Percentiles rank a stretch among this genome's conserved stretches.
Conservation (phyloP, 495 filamentous ascomycete genomes). For the Schizothecium vesticola region DNA sequence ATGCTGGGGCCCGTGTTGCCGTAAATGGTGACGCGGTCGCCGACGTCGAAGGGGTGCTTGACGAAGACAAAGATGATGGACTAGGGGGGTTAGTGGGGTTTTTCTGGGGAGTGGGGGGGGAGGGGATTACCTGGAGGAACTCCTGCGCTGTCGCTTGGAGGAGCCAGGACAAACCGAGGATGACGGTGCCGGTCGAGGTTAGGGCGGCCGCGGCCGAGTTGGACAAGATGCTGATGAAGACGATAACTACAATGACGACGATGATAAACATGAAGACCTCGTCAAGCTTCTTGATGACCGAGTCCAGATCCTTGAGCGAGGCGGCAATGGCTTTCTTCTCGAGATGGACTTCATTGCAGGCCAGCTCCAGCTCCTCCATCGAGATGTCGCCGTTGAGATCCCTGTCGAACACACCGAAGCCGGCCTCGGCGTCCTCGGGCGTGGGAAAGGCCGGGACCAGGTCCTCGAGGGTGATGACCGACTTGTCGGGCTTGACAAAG, state of each 20-base stretch:
- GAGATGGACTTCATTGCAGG: slow-evolving; percentile 89
- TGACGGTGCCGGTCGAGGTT: slow-evolving; percentile 76
- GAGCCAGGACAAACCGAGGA: slow-evolving; percentile 87
- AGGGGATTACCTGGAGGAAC: slow-evolving; percentile 53
- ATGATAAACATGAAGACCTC: slow-evolving; percentile 84
- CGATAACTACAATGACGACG: slow-evolving; percentile 66
- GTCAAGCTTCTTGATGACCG: slow-evolving; percentile 88
- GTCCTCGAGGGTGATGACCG: slow-evolving; percentile 71
- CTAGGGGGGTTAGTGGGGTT: slow-evolving; percentile 35
- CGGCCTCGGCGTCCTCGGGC: slow-evolving; percentile 82
- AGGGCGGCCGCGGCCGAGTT: slow-evolving; percentile 78
- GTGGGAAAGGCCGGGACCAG: slow-evolving; percentile 75
- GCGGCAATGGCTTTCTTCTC: slow-evolving; percentile 95
- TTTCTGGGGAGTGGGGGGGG: neutral
- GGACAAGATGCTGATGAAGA: slow-evolving; percentile 85
- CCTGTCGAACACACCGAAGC: slow-evolving; percentile 91
- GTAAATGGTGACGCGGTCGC: slow-evolving; percentile 87
- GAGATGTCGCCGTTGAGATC: slow-evolving; percentile 97
- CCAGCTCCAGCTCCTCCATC: slow-evolving; percentile 89
- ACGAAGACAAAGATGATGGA: slow-evolving; percentile 94
- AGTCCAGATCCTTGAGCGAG: slow-evolving; percentile 90
- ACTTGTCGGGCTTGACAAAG: slow-evolving; percentile 67
- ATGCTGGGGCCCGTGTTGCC: slow-evolving; percentile 76
- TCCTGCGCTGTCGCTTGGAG: slow-evolving; percentile 91
- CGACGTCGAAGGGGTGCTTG: slow-evolving; percentile 97